Evolutionary conservation across 345 rosid genomes (phyloP), one percentile per base, ranked within the genome.

Genomic region (Cochlearia excelsa): DNA sequence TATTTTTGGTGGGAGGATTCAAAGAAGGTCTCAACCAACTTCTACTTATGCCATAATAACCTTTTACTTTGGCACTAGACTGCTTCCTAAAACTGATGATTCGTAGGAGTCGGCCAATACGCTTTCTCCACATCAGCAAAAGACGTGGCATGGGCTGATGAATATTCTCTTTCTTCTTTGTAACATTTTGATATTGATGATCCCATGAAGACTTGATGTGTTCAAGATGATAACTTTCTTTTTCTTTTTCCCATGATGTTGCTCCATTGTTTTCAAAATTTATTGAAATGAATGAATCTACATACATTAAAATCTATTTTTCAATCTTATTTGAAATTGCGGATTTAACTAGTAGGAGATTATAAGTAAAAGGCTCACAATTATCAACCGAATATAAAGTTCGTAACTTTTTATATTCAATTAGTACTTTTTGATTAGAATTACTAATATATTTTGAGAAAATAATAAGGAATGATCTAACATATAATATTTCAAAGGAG

Each of bases 71-170:
- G 23, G 23, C 23, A 16, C 23, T 16, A 16, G 23, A 16, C 23
- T 16, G 23, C 23, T 33, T 33, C 35, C 5, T 33, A 3, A 33
- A 80, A 57, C 76, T 78, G 53, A 84, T 67, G 51, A 78, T 75
- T 11, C 79, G 86, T 72, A 88, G 72, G 41, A 88, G 28, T 16
- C 85, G 81, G 3, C 95, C 79, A 67, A 92, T 83, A 62, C 78
- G 75, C 75, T 75, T 86, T 47, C 83, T 81, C 96, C 96, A 92
- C 81, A 82, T 79, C 61, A 83, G 75, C n/a, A 82, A 44, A 5
- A 66, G 76, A 2, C 71, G 75, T 0, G 80, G 75, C 60, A 56
- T 84, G 6, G 70, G 67, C 62, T 81, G 84, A 46, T 4, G 11
- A 31, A 26, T 3, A 11, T 31, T 46, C 6, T 60, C 56, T 16